Base-by-base conservation (phyloP, 495 filamentous ascomycete genomes). In the Penicillium manginii region DNA sequence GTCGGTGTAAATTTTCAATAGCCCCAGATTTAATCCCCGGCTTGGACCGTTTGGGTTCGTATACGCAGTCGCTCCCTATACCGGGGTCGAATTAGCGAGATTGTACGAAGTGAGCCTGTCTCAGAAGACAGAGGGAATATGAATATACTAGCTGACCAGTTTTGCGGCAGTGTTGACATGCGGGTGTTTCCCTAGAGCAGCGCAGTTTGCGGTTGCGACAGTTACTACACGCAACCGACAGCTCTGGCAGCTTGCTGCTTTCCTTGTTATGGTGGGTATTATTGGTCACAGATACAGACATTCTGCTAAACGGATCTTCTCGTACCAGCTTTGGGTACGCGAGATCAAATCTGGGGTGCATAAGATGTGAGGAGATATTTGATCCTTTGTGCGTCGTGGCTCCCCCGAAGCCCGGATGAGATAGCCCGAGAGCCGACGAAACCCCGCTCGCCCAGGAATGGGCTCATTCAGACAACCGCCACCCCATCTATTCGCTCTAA, bases 21-120 rank as follows among this genome's bases (percentile, higher is more conserved):
- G 65, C 67, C n/a, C 67, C 67, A 21, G 59, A 14, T 54, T 61
- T 60, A 37, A 70, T 46, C 12, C 65, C 65, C 14, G 67, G 65
- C 51, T 70, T 70, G 23, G 52, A 52, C 26, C 59, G 54, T 31
- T 55, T 50, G 17, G 50, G 37, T 21, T 68, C 62, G 43, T 70
- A 67, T 14, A 53, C 35, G 32, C 65, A 67, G 26, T 45, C 37
- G 32, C 51, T 50, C 14, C 52, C 59, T 63, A 19, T 42, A 23
- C 45, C 32, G 18, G 33, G 4, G 14, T 43, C 14, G 51, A 43
- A 54, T 54, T 48, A 37, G 35, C 35, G 35, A n/a, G 9, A 37
- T 37, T 37, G 35, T 37, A 37, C 35, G 35, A 37, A 37, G 35
- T 37, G 35, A 29, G 0, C 26, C 26, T 29, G 26, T 29, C 40